Evolutionary conservation across 1,139 yeast species (phyloP).

Genomic region (Geotrichum carabidarum): DNA sequence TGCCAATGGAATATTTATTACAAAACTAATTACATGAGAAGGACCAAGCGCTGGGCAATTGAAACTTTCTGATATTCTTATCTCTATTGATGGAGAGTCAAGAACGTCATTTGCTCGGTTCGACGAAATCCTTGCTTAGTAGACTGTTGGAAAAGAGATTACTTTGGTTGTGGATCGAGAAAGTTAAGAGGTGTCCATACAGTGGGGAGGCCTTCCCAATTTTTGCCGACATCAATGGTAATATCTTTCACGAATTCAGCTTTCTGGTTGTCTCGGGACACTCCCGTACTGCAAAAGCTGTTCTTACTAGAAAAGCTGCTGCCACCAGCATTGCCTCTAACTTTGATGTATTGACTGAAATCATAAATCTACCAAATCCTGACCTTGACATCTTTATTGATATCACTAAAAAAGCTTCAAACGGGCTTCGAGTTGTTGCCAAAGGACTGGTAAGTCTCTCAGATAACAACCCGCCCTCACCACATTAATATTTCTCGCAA

Average conservation of each 20-base stretch:
- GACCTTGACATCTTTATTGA: constrained; percentile 69
- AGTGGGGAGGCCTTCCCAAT: constrained; percentile 77
- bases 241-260: constrained; percentile 75
- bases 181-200: constrained; percentile 53
- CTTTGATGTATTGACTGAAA: constrained; percentile 72
- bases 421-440: constrained; percentile 71
- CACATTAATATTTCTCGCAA: no score
- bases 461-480: background rate
- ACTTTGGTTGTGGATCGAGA: constrained; percentile 68
- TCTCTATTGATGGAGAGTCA: constrained; percentile 62
- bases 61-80: constrained; percentile 80
- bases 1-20: constrained; percentile 76
- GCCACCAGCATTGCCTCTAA: constrained; percentile 64
- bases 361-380: constrained; percentile 70
- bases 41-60: constrained; percentile 78
- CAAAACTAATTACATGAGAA: constrained; percentile 74
- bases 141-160: constrained; percentile 57
- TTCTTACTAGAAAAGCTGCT: constrained; percentile 69
- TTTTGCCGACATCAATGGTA: constrained; percentile 79
- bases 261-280: constrained; percentile 84
- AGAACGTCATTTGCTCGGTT: constrained; percentile 71
- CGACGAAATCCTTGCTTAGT: constrained; percentile 76
- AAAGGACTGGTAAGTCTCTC: constrained; percentile 42
- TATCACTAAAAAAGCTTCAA: constrained; percentile 74
- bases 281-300: constrained; percentile 81